A percentile compares a stretch with the other conserved stretches of the same genome.
These are phyloP conservation scores for Podospora tetraspora DNA, from an alignment of 495 filamentous ascomycete genomes.

Conservation along the genomic window DNA sequence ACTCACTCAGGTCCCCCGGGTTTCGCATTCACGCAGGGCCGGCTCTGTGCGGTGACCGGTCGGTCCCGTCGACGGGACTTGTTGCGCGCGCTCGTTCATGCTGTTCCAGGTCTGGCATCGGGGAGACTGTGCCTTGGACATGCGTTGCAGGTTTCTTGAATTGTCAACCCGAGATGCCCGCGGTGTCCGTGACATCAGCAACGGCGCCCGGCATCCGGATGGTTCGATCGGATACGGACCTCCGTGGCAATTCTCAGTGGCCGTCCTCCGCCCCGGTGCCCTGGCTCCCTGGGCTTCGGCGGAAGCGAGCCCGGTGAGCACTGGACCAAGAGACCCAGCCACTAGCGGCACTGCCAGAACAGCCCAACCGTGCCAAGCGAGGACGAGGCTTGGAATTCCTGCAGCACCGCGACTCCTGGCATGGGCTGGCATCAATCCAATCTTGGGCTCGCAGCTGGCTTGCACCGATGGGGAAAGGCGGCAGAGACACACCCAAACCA, in stretches of 20 bases:
- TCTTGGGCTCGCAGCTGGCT: slow-evolving; percentile 12
- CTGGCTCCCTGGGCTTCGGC: background rate
- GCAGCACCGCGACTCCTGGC: background rate
- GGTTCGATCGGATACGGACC: background rate
- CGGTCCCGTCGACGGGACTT: background rate
- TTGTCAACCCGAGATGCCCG: too few relatives aligned
- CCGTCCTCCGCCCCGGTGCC: background rate
- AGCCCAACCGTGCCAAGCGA: slow-evolving; percentile 4
- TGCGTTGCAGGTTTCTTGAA: too few relatives aligned
- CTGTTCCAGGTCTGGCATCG: too few relatives aligned
- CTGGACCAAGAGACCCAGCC: background rate
- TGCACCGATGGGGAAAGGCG: slow-evolving; percentile 23
- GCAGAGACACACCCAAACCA: background rate
- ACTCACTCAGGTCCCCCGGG: background rate
- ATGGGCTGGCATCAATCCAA: background rate
- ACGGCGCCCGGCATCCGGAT: background rate
- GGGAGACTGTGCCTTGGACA: too few relatives aligned
- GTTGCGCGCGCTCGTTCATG: background rate
- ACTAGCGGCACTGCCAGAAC: background rate
- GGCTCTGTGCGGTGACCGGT: background rate
- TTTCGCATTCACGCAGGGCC: background rate
- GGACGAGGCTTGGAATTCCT: slow-evolving; percentile 1
- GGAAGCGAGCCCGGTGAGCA: background rate
- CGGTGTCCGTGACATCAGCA: background rate
- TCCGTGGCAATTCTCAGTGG: background rate